A percentile compares a stretch with the other conserved stretches of the same genome.
These are phyloP conservation scores for Pigoraptor vietnamica DNA, from an alignment of 78 protist species.

Conservation along the genomic window DNA sequence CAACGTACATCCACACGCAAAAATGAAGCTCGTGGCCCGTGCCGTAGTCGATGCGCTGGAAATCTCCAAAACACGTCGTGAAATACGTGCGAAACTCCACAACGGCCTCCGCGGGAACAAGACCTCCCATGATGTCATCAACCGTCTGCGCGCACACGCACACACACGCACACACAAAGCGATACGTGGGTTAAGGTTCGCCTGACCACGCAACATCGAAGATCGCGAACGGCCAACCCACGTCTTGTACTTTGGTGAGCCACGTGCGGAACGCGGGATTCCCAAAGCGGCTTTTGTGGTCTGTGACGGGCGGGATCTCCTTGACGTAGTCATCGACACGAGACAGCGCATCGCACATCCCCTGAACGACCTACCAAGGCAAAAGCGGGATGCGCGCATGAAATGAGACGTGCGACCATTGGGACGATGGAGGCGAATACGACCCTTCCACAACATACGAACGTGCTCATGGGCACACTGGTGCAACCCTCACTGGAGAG, in stretches of 20 bases:
- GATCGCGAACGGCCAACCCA: not conserved
- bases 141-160: not conserved
- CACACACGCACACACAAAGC: not conserved
- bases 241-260: not conserved
- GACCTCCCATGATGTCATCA: not conserved
- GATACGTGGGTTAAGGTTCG: not conserved
- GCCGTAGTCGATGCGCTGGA: conserved; percentile 94
- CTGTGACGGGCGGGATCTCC: conserved; percentile 52
- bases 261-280: conserved; percentile 66
- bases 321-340: conserved; percentile 29
- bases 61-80: conserved; percentile 74
- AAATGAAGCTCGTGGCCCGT: conserved; percentile 94
- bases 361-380: not conserved
- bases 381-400: too few relatives aligned
- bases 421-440: too few relatives aligned
- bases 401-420: too few relatives aligned
- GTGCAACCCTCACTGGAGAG: not conserved
- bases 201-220: too few relatives aligned
- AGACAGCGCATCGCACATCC: conserved; percentile 26
- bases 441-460: too few relatives aligned
- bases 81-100: conserved; percentile 77
- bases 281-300: conserved; percentile 73
- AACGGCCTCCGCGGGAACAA: not conserved
- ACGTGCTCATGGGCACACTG: not conserved
- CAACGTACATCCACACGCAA: conserved; percentile 31